phyloP scores from a whole-genome alignment of 2,329 filamentous ascomycete genomes.

The Thelonectria blattea region DNA sequence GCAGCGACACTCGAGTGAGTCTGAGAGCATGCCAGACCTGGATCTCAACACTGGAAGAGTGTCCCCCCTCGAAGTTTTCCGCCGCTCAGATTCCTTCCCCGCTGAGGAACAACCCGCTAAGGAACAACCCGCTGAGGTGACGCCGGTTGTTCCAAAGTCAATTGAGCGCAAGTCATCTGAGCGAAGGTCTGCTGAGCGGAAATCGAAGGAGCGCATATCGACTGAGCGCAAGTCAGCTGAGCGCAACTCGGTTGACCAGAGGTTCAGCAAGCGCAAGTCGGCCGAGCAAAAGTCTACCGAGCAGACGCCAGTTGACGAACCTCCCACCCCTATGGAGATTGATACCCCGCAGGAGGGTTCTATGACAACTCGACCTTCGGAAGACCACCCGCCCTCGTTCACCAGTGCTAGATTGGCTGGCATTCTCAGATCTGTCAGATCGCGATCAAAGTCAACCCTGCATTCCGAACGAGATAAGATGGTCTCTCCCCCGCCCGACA shows the following conservation, averaged over 20 bases:
- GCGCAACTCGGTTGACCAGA: not conserved
- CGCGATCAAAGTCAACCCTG: conserved; percentile 57
- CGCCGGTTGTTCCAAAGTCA: not conserved
- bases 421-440: conserved; percentile 54
- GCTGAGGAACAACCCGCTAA: conserved; percentile 15
- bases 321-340: conserved; percentile 32
- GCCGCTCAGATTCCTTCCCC: conserved; percentile 38
- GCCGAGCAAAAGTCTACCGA: not conserved
- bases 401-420: conserved; percentile 41
- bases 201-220: not conserved
- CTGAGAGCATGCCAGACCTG: conserved; percentile 34
- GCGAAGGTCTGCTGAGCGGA: not conserved
- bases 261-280: conserved; percentile 8
- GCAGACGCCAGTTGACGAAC: conserved; percentile 18
- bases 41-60: conserved; percentile 28
- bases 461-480: conserved; percentile 48
- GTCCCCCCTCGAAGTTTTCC: conserved; percentile 38
- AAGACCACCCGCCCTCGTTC: conserved; percentile 35
- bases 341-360: conserved; percentile 32
- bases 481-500: conserved; percentile 44
- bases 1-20: conserved; percentile 43
- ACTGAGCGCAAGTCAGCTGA: not conserved
- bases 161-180: conserved; percentile 14
- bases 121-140: not conserved
- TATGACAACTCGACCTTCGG: conserved; percentile 27